phyloP scores from a whole-genome alignment of 2,329 filamentous ascomycete genomes.

The Colletotrichum cereale region DNA sequence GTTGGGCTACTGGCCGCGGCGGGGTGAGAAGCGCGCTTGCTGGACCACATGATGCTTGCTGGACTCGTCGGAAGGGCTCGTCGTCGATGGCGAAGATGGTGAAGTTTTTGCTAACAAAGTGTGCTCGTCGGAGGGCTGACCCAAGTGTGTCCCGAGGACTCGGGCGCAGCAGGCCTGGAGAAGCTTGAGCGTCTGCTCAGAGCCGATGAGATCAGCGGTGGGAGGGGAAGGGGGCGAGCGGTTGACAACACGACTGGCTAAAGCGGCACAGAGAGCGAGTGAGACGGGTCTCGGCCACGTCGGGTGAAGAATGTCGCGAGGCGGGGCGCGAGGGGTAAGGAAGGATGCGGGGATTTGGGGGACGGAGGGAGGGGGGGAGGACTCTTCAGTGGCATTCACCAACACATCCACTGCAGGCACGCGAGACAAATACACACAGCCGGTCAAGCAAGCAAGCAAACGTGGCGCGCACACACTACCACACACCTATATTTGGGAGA shows the following conservation, averaged over 20 bases:
- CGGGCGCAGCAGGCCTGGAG: slow-evolving; percentile 17
- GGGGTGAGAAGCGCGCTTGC: slow-evolving; percentile 32
- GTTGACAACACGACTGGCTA: slow-evolving; percentile 7
- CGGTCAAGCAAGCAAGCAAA: neutral
- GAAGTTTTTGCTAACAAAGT: slow-evolving; percentile 23
- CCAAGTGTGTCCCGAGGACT: slow-evolving; percentile 30
- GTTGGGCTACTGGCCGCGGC: slow-evolving; percentile 26
- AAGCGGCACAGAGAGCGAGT: slow-evolving; percentile 2
- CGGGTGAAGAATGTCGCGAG: slow-evolving; percentile 39
- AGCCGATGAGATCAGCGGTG: slow-evolving; percentile 31
- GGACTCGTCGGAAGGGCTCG: slow-evolving; percentile 5
- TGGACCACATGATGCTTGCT: slow-evolving; percentile 32
- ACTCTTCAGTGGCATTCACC: slow-evolving; percentile 3
- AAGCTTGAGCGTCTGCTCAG: slow-evolving; percentile 32
- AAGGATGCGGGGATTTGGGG: slow-evolving; percentile 35
- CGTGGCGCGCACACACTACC: neutral
- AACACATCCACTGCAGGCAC: neutral
- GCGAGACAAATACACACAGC: neutral
- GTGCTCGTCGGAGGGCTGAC: slow-evolving; percentile 28
- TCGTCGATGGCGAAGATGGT: slow-evolving; percentile 20
- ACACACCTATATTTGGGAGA: slow-evolving; percentile 19
- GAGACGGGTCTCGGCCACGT: slow-evolving; percentile 18
- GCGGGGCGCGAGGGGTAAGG: slow-evolving; percentile 36
- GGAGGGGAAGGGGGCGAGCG: neutral
- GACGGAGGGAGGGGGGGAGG: neutral